Base-by-base conservation (phyloP, 2,329 filamentous ascomycete genomes). In the Penicillium hordei region DNA sequence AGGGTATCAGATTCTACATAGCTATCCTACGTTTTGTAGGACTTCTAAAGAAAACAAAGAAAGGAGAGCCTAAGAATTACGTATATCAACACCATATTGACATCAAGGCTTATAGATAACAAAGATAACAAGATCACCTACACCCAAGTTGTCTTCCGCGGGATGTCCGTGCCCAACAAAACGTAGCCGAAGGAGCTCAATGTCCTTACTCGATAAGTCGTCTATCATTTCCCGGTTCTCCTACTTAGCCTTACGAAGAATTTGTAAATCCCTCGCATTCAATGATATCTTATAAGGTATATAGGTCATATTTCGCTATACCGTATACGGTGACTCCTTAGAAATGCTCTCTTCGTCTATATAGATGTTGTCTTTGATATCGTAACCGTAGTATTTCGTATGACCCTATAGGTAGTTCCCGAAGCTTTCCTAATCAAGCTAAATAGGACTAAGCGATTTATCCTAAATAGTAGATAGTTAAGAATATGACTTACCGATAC, bases 381-480 rank as follows among this genome's bases (percentile, higher is more conserved):
- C 44, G 39, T 63, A 65, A 43, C 62, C 62, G 50, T 63, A 60
- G 50, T 63, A 63, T 19, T 31, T 57, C 21, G 61, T 56, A n/a
- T 52, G 54, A 13, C 52, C 45, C 33, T 29, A 58, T 25, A 63
- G 43, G 42, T 57, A 59, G n/a, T 31, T 31, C 12, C 56, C 17
- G 23, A 61, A 63, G 23, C n/a, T 29, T 48, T 53, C 56, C 40
- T 63, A 51, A 25, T 61, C 46, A 45, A 63, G 44, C 59, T 63
- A n/a, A 45, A 46, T 59, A 52, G 46, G 31, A 44, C 27, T 57
- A n/a, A 53, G 54, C 33, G 38, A 54, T 43, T 54, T 21, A 25
- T 34, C 49, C 48, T 45, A 2, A 7, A 34, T 5, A 34, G 34
- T 50, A 31, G 15, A 45, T 42, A 39, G 33, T 48, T 40, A 38